These are phyloP conservation scores for Suhomyces bolitotheri DNA, from an alignment of 1,139 yeast species.

Conservation along the genomic window DNA sequence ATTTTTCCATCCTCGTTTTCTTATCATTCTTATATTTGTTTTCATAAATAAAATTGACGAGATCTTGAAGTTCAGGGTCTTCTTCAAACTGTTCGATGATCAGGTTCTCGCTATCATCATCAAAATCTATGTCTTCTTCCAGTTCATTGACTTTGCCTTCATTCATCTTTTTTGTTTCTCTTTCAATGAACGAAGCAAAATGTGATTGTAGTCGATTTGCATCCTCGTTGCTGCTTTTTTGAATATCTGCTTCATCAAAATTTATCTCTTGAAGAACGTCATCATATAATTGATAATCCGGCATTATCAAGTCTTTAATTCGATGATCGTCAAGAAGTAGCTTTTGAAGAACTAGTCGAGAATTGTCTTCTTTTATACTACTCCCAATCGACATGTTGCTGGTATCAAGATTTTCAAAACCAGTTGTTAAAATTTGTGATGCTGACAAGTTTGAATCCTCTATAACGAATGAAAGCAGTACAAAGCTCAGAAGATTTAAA, in stretches of 20 bases:
- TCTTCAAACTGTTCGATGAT: constrained; percentile 2
- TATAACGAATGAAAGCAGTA: no score
- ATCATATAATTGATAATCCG: constrained; percentile 4
- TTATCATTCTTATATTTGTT: constrained; percentile 2
- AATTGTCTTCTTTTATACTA: constrained; percentile 1
- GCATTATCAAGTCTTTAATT: constrained; percentile 1
- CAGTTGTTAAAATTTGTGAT: constrained; percentile 3
- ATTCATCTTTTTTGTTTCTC: constrained; percentile 4
- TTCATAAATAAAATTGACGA: constrained; percentile 14
- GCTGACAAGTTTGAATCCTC: no score
- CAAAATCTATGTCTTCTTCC: constrained; percentile 4
- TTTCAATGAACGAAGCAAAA: constrained; percentile 8
- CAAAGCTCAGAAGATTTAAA: constrained; percentile 1
- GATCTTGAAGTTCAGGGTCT: constrained; percentile 15
- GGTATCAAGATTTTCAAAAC: not conserved
- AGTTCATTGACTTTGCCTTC: not conserved
- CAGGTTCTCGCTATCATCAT: constrained; percentile 4
- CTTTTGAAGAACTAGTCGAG: constrained; percentile 10
- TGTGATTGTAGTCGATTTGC: constrained; percentile 6
- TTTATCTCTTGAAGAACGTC: not conserved
- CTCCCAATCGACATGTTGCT: not conserved
- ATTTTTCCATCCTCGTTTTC: not conserved
- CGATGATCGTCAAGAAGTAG: constrained; percentile 6
- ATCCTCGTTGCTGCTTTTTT: constrained; percentile 5
- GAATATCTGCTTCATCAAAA: constrained; percentile 1